phyloP scores from a whole-genome alignment of 1,284 basidiomycete genomes.

The Exsudoporus floridanus region DNA sequence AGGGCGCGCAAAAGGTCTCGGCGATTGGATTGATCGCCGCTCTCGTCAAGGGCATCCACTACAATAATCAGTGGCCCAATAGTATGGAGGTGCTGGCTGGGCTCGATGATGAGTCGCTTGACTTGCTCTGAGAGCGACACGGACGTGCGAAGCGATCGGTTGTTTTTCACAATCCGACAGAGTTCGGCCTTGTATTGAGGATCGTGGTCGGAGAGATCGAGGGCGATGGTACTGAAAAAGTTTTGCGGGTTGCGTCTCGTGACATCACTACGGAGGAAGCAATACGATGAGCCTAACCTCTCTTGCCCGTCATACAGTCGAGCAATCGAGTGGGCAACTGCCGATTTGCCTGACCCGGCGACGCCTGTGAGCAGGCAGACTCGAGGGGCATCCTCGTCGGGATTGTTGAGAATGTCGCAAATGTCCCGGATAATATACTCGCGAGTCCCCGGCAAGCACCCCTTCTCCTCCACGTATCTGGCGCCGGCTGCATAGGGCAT shows the following conservation, averaged over 20 bases:
- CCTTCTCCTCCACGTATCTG: constrained; percentile 20
- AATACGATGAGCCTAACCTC: constrained; percentile 23
- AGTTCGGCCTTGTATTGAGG: constrained; percentile 17
- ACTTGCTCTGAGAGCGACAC: background rate
- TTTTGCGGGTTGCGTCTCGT: constrained; percentile 20
- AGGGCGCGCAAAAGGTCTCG: background rate
- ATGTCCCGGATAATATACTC: constrained; percentile 17
- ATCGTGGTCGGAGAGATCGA: constrained; percentile 23
- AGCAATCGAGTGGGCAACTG: constrained; percentile 23
- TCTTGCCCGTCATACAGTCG: constrained; percentile 22
- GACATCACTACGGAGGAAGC: constrained; percentile 19
- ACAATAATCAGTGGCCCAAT: constrained; percentile 7
- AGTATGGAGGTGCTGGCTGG: background rate
- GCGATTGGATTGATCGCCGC: background rate
- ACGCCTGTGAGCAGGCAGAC: constrained; percentile 25
- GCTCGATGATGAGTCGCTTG: background rate
- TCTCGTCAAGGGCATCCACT: constrained; percentile 12
- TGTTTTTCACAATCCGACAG: constrained; percentile 12
- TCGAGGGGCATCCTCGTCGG: constrained; percentile 5
- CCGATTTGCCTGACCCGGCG: constrained; percentile 23
- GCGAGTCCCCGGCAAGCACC: constrained; percentile 22
- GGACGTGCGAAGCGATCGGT: constrained; percentile 6
- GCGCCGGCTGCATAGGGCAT: constrained; percentile 24
- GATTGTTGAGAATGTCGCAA: constrained; percentile 16
- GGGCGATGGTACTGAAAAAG: constrained; percentile 24